Conservation (phyloP, 2,329 filamentous ascomycete species). For the Curvularia sp. region DNA sequence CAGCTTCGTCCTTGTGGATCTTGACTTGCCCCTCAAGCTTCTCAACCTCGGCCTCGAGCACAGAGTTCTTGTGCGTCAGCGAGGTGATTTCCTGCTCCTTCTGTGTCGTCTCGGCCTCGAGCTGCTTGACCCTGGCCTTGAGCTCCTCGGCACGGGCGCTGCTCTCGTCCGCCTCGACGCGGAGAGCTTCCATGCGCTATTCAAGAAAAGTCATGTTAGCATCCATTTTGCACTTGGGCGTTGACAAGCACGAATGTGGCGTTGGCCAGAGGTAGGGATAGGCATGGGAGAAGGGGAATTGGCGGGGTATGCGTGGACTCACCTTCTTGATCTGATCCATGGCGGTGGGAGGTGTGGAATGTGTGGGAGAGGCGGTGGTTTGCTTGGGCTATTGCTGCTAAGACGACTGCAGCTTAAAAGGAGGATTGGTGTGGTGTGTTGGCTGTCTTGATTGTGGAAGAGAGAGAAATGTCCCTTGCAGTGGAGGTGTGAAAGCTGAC, state of each 20-base stretch:
- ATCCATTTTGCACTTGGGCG: not conserved
- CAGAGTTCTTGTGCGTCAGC: constrained; percentile 90
- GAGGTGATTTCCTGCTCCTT: constrained; percentile 99
- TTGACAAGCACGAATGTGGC: constrained; percentile 16
- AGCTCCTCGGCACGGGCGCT: constrained; percentile 84
- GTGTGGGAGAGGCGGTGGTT: constrained; percentile 8
- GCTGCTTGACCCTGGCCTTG: constrained; percentile 80
- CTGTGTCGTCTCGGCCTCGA: constrained; percentile 92
- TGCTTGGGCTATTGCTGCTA: constrained; percentile 12
- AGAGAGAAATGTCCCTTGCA: constrained; percentile 29
- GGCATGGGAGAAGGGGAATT: constrained; percentile 29
- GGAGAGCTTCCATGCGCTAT: constrained; percentile 94
- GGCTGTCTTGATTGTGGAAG: constrained; percentile 29
- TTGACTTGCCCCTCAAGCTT: constrained; percentile 85
- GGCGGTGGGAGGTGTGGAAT: constrained; percentile 29
- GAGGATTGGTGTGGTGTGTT: constrained; percentile 12
- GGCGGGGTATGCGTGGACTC: constrained; percentile 57
- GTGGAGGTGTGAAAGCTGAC: constrained; percentile 29
- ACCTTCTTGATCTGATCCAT: constrained; percentile 95
- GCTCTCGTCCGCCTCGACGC: constrained; percentile 89
- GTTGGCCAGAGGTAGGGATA: constrained; percentile 13
- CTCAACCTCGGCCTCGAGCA: constrained; percentile 89
- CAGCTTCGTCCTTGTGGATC: constrained; percentile 85
- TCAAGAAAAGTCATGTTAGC: constrained; percentile 32
- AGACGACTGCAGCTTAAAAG: constrained; percentile 15